Percentiles rank a stretch among this genome's conserved stretches.
Evolutionary conservation across 2,329 filamentous ascomycete genomes (phyloP).

Genomic region (Cercospora zeina): DNA sequence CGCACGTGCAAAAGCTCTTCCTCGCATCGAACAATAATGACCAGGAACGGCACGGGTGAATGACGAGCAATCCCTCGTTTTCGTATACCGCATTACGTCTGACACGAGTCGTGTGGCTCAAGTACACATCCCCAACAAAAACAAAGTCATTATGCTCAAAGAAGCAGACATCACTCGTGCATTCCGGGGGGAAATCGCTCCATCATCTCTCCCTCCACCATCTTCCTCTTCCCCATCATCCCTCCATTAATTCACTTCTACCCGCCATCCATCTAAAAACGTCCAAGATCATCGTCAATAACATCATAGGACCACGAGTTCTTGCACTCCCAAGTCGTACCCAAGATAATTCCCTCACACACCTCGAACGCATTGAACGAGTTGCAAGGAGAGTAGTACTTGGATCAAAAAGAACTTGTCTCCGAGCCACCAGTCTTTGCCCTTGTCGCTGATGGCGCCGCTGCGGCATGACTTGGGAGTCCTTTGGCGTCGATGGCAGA

Average conservation of each 20-base stretch:
- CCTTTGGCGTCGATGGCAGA: slow-evolving; percentile 37
- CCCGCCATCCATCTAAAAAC: slow-evolving; percentile 6
- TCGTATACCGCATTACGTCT: background rate
- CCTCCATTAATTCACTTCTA: background rate
- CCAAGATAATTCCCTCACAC: slow-evolving; percentile 26
- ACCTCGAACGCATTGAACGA: slow-evolving; percentile 39
- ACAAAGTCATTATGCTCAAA: background rate
- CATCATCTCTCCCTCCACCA: background rate
- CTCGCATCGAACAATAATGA: background rate
- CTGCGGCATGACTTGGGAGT: slow-evolving; percentile 24
- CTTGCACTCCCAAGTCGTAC: slow-evolving; percentile 16
- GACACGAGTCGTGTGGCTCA: background rate
- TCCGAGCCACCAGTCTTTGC: slow-evolving; percentile 29
- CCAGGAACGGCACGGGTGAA: background rate
- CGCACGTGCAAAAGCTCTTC: background rate
- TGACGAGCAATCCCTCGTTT: background rate
- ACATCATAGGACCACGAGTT: slow-evolving; percentile 16
- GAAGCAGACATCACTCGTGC: background rate
- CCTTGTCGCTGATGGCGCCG: slow-evolving; percentile 26
- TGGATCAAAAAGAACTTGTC: slow-evolving; percentile 37
- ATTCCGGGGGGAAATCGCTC: background rate
- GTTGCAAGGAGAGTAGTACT: slow-evolving; percentile 32
- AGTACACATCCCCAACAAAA: background rate
- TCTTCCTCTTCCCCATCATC: background rate
- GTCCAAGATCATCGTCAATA: slow-evolving; percentile 15